These are phyloP conservation scores for Theileria parva DNA, from an alignment of 169 alveolate species.

Conservation along the genomic window DNA sequence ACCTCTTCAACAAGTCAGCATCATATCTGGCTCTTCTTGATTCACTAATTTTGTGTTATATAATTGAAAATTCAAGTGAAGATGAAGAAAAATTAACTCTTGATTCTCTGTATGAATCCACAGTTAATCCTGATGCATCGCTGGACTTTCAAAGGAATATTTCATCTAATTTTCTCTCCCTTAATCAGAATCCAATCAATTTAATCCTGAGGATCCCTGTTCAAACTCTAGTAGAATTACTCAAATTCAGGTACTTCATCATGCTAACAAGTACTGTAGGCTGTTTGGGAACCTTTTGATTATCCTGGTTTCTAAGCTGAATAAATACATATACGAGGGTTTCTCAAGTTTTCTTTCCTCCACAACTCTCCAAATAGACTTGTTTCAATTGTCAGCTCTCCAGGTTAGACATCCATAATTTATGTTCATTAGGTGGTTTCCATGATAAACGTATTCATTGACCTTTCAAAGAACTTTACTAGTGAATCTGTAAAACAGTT, in stretches of 20 bases:
- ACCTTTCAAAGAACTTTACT: neutral
- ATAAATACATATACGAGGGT: slow-evolving; percentile 54
- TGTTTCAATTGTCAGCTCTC: slow-evolving; percentile 31
- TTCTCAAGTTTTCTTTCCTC: slow-evolving; percentile 26
- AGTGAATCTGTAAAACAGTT: slow-evolving; percentile 22
- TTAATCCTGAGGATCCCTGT: slow-evolving; percentile 48
- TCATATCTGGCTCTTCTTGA: slow-evolving; percentile 44
- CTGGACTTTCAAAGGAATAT: slow-evolving; percentile 17
- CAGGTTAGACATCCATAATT: slow-evolving; percentile 30
- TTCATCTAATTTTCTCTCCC: slow-evolving; percentile 57
- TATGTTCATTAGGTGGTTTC: slow-evolving; percentile 36
- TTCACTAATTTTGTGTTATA: slow-evolving; percentile 17
- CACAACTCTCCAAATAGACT: slow-evolving; percentile 24
- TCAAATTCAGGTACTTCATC: slow-evolving; percentile 38
- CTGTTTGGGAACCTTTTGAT: slow-evolving; percentile 42
- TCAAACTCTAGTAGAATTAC: slow-evolving; percentile 10
- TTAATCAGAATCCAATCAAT: slow-evolving; percentile 64
- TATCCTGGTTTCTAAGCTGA: slow-evolving; percentile 41
- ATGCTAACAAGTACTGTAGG: slow-evolving; percentile 6
- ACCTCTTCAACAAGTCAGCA: slow-evolving; percentile 29
- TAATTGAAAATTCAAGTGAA: neutral
- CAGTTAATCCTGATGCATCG: neutral
- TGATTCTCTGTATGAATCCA: neutral
- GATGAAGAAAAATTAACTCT: neutral
- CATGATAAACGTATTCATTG: slow-evolving; percentile 35